Evolutionary conservation across 139 green algal genomes (phyloP).

Genomic region (Closterium sp.): DNA sequence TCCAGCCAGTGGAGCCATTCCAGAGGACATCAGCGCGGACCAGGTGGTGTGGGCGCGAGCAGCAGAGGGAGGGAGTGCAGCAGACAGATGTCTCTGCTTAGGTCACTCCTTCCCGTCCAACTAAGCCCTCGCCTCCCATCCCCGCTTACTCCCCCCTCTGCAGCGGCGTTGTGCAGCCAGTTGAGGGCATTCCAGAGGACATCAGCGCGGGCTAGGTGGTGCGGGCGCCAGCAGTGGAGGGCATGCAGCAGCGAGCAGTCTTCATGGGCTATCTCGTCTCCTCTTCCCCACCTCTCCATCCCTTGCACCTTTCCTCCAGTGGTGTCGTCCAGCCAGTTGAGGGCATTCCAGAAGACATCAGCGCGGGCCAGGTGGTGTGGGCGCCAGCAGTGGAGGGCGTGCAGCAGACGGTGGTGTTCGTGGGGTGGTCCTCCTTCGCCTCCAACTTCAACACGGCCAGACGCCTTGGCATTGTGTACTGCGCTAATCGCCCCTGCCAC

Average conservation of each 20-base stretch:
- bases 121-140: neutral
- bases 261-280: constrained; percentile 72
- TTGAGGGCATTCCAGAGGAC: constrained; percentile 53
- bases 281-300: too few relatives aligned
- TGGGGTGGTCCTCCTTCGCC: constrained; percentile 70
- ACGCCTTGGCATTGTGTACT: constrained; percentile 83
- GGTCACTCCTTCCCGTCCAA: too few relatives aligned
- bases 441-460: constrained; percentile 62
- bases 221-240: constrained; percentile 58
- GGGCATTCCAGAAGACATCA: constrained; percentile 52
- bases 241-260: constrained; percentile 4
- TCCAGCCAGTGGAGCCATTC: constrained; percentile 52
- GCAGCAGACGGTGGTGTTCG: constrained; percentile 47
- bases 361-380: constrained; percentile 74
- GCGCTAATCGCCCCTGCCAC: constrained; percentile 78
- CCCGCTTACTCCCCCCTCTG: neutral
- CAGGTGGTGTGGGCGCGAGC: constrained; percentile 73
- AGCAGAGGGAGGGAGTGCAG: neutral
- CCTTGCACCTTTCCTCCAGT: constrained; percentile 44
- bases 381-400: constrained; percentile 29
- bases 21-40: constrained; percentile 56
- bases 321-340: constrained; percentile 47
- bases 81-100: too few relatives aligned
- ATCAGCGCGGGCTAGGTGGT: constrained; percentile 67
- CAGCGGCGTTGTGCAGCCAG: constrained; percentile 30